These are phyloP conservation scores for Acanthamoeba culbertsoni DNA, from an alignment of 208 protist species.

Conservation along the genomic window DNA sequence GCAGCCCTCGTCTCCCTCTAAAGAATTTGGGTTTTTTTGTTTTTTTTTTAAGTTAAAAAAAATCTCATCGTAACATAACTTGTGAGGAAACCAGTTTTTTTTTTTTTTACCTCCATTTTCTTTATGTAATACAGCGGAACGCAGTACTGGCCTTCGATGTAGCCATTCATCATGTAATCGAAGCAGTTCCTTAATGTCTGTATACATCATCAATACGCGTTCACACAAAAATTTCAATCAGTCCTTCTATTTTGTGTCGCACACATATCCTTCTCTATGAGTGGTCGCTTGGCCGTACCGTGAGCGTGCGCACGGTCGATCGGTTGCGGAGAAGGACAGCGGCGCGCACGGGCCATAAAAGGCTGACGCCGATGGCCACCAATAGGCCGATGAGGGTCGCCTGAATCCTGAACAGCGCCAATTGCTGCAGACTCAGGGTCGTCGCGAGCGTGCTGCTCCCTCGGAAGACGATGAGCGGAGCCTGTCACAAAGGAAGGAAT, in stretches of 20 bases:
- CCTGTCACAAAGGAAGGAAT: background rate
- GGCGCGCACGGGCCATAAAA: conserved; percentile 12
- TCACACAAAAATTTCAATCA: too few relatives aligned
- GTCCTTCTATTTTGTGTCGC: background rate
- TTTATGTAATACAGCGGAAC: conserved; percentile 16
- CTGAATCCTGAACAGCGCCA: conserved; percentile 41
- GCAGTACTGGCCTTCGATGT: background rate
- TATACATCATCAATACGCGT: background rate
- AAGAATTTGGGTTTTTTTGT: too few relatives aligned
- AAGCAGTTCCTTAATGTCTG: background rate
- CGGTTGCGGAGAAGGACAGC: conserved; percentile 21
- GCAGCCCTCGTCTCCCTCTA: background rate
- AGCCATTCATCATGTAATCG: conserved; percentile 46
- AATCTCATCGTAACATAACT: too few relatives aligned
- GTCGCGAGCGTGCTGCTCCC: background rate
- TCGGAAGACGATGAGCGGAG: conserved; percentile 23
- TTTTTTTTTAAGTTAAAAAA: too few relatives aligned
- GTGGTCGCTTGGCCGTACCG: background rate
- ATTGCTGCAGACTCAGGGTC: conserved; percentile 33
- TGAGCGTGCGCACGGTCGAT: background rate
- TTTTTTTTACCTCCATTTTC: conserved; percentile 10
- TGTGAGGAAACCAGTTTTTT: too few relatives aligned
- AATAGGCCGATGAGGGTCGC: conserved; percentile 27
- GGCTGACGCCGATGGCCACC: background rate
- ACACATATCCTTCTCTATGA: background rate